Base-by-base conservation (phyloP, 1,139 yeast genomes). In the Zygosaccharomyces pseudobailii region DNA sequence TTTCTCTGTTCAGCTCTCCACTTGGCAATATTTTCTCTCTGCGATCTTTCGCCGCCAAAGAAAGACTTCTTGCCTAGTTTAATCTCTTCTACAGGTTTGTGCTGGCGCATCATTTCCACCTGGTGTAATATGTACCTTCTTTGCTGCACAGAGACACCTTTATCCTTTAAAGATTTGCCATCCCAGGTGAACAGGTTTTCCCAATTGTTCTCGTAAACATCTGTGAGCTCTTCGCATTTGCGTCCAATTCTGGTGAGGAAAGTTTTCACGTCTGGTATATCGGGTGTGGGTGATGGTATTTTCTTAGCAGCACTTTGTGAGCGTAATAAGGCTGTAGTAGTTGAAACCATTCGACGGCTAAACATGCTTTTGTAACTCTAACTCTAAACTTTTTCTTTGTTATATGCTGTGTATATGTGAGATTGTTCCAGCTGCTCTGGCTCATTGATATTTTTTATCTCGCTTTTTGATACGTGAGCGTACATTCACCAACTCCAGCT, bases 41-140 rank as follows among this genome's bases (percentile, higher is more conserved):
- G 76, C 59, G 83, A 85, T 66, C 96, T 79, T 69, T 89, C 96
- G 63, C 97, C 96, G 34, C 97, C 97, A 59, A 80, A 74, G 78
- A 82, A 82, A 23, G 72, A 66, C 77, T 89, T 90, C 70, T 72
- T 78, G 13, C 94, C 89, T 56, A 74, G 68, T 58, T 77, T 78
- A 56, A 80, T 76, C 61, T 81, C 87, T 54, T 71, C 62, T 50
- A 85, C 71, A 19, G 78, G 76, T 52, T 76, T 78, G 49, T 84
- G 82, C 57, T 79, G 75, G 63, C 81, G 78, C 56, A 68, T 75
- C 49, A 66, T 68, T 68, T 69, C 73, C 17, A 65, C 59, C 43
- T 70, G 72, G 4, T 52, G 53, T 53, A 81, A 67, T 59, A 82
- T 72, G 63, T 82, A 84, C 62, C 83, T 76, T 67, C 97, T 78